phyloP scores from a whole-genome alignment of 768 basidiomycete genomes.

The Auricularia sp. region DNA sequence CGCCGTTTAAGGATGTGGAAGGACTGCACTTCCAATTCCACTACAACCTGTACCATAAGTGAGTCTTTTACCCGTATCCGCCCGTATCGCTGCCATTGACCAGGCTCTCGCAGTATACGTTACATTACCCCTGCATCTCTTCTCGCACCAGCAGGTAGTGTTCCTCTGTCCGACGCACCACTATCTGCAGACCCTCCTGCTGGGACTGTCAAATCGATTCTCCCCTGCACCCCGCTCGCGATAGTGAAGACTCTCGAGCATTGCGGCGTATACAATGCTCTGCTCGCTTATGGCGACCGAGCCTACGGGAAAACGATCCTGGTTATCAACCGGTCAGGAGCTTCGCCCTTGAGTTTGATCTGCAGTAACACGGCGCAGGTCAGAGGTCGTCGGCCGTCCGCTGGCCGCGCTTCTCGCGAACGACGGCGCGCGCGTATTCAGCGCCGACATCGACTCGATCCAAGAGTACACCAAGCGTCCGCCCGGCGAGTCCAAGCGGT shows the following conservation, averaged over 20 bases:
- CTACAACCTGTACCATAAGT: constrained; percentile 94
- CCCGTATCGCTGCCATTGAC: too few relatives aligned
- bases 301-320: constrained; percentile 90
- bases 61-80: constrained; percentile 13
- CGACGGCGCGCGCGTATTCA: constrained; percentile 92
- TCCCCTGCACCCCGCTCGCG: constrained; percentile 94
- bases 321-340: constrained; percentile 76
- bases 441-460: constrained; percentile 90
- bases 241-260: constrained; percentile 93
- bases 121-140: constrained; percentile 78
- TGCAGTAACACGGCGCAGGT: constrained; percentile 33
- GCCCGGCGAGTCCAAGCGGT: constrained; percentile 37
- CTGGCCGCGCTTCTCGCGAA: constrained; percentile 93
- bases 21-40: constrained; percentile 95
- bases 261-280: constrained; percentile 84
- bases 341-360: neutral
- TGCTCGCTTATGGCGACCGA: constrained; percentile 88
- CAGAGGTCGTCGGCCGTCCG: constrained; percentile 94
- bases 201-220: constrained; percentile 89
- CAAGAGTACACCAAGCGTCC: constrained; percentile 95
- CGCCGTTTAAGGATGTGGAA: constrained; percentile 95
- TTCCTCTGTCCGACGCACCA: constrained; percentile 22
- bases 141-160: constrained; percentile 30
- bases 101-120: constrained; percentile 56
- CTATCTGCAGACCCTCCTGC: constrained; percentile 56